phyloP scores from a whole-genome alignment of 768 basidiomycete species.

The Suillus decipiens region DNA sequence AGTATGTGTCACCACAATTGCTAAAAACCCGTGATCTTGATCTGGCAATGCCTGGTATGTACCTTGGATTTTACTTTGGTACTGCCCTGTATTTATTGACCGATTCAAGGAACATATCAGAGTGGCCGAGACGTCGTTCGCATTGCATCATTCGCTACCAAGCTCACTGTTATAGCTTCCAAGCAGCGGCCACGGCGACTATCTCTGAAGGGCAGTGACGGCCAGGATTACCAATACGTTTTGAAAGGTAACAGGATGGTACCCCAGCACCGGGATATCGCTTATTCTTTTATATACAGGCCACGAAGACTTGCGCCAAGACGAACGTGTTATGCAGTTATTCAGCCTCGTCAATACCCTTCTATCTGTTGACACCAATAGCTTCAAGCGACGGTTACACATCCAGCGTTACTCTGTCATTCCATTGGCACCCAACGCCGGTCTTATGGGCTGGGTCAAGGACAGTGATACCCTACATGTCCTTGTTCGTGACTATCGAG shows the following conservation, averaged over 20 bases:
- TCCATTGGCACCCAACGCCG: constrained; percentile 93
- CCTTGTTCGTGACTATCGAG: constrained; percentile 93
- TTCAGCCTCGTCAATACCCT: constrained; percentile 97
- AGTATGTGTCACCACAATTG: constrained; percentile 94
- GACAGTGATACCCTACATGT: constrained; percentile 96
- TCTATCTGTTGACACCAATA: constrained; percentile 88
- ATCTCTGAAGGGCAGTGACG: constrained; percentile 86
- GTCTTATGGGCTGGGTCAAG: constrained; percentile 92
- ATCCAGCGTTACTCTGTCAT: constrained; percentile 93
- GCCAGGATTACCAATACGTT: constrained; percentile 86
- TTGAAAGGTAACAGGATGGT: constrained; percentile 71
- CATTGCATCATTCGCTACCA: constrained; percentile 84
- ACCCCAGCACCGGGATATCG: neutral
- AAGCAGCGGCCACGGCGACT: constrained; percentile 95
- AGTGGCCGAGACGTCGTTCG: constrained; percentile 80
- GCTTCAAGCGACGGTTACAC: constrained; percentile 94
- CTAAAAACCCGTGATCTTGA: constrained; percentile 88
- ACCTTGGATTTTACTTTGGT: neutral
- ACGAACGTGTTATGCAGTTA: constrained; percentile 98
- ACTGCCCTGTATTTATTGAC: neutral
- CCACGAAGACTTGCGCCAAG: constrained; percentile 98
- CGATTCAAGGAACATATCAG: constrained; percentile 79
- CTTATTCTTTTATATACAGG: constrained; percentile 46
- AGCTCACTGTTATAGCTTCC: constrained; percentile 90
- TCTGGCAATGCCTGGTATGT: constrained; percentile 89